Evolutionary conservation across 2,329 filamentous ascomycete genomes (phyloP).

Genomic region (Cladosporium sphaerospermum): DNA sequence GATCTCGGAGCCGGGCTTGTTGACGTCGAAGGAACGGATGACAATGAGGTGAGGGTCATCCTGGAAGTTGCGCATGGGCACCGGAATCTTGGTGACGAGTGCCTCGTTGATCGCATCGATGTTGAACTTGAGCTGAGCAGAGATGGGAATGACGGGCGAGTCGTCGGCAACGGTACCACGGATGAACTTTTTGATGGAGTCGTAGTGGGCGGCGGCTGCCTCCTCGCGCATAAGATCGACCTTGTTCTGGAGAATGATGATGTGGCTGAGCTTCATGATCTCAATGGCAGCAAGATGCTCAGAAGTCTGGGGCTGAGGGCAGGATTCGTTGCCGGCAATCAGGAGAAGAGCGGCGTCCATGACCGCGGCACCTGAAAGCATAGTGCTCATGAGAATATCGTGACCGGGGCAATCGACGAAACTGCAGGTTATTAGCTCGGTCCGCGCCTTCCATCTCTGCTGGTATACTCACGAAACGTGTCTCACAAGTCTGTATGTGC

Average conservation of each 20-base stretch:
- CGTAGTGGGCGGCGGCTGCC: constrained; percentile 85
- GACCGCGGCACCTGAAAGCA: constrained; percentile 98
- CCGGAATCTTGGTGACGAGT: constrained; percentile 89
- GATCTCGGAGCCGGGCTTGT: constrained; percentile 98
- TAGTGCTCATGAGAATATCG: constrained; percentile 99
- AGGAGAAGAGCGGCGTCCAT: constrained; percentile 97
- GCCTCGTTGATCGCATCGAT: constrained; percentile 97
- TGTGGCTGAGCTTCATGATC: constrained; percentile 99
- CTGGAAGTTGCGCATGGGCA: constrained; percentile 84
- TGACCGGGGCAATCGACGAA: constrained; percentile 99
- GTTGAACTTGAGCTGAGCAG: constrained; percentile 98
- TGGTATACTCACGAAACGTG: constrained; percentile 73
- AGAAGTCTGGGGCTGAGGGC: constrained; percentile 95
- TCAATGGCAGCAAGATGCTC: constrained; percentile 98
- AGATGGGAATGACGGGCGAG: constrained; percentile 91
- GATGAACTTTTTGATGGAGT: constrained; percentile 98
- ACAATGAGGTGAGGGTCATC: constrained; percentile 97
- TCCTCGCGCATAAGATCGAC: constrained; percentile 98
- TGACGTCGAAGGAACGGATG: constrained; percentile 98
- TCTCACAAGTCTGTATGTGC: constrained; percentile 80
- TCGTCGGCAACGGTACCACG: constrained; percentile 94
- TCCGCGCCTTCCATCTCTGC: not conserved
- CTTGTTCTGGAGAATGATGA: constrained; percentile 99
- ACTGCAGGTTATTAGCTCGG: constrained; percentile 31
- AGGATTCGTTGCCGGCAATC: constrained; percentile 96